Conservation (phyloP, 192 early-diverging fungal species). For the Coemansia guatemalensis region DNA sequence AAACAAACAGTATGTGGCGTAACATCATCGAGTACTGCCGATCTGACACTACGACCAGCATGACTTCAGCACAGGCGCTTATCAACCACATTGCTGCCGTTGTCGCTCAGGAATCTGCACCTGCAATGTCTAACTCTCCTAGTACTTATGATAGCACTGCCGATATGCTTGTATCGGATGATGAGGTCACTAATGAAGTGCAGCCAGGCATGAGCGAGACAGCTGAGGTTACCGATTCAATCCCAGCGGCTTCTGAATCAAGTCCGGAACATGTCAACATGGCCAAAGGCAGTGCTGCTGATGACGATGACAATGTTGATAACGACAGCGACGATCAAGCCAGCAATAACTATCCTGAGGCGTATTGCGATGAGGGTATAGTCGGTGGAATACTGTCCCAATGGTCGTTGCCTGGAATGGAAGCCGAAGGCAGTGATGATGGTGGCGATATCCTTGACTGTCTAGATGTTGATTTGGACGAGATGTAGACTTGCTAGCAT, state of each 20-base stretch:
- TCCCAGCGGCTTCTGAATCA: background rate
- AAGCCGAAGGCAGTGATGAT: conserved; percentile 1
- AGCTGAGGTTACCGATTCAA: background rate
- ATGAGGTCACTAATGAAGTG: background rate
- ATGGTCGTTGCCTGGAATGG: conserved; percentile 32
- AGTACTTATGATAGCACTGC: background rate
- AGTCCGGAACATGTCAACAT: background rate
- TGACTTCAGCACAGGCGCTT: conserved; percentile 33
- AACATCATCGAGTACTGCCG: conserved; percentile 42
- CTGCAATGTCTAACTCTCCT: background rate
- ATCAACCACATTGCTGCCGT: conserved; percentile 25
- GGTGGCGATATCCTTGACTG: conserved; percentile 40
- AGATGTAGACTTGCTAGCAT: conserved; percentile 24
- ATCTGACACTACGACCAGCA: conserved; percentile 10
- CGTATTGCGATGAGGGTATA: conserved; percentile 29
- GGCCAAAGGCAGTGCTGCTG: background rate
- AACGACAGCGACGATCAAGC: conserved; percentile 1
- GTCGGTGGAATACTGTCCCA: conserved; percentile 43
- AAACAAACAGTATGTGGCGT: conserved; percentile 48
- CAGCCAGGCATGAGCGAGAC: background rate
- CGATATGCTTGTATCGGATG: background rate
- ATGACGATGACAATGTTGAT: background rate
- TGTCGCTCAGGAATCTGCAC: background rate
- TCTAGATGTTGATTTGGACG: conserved; percentile 47
- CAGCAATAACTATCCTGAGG: background rate